Conservation (phyloP, 2,329 filamentous ascomycete genomes). For the Thermothelomyces thermophilus region DNA sequence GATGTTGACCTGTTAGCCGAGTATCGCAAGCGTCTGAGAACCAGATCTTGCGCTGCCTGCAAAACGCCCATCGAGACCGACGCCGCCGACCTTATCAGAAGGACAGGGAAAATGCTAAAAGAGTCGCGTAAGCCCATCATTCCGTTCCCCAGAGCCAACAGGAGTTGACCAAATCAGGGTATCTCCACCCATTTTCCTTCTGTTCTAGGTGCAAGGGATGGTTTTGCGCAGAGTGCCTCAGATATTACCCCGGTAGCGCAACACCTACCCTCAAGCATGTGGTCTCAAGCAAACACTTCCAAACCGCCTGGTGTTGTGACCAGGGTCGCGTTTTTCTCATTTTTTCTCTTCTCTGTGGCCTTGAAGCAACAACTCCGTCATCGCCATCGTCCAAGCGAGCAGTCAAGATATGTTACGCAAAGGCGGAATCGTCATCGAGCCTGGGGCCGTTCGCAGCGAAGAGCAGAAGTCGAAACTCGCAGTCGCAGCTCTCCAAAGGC, state of each 20-base stretch:
- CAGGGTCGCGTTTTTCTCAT: constrained; percentile 23
- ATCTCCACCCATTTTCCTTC: constrained; percentile 11
- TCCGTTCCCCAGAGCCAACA: not conserved
- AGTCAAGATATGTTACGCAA: not conserved
- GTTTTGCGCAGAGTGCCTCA: constrained; percentile 14
- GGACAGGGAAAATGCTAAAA: constrained; percentile 4
- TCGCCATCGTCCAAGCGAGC: not conserved
- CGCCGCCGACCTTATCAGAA: not conserved
- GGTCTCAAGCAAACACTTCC: constrained; percentile 5
- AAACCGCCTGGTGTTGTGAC: constrained; percentile 25
- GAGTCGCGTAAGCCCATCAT: not conserved
- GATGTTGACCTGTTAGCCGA: not conserved
- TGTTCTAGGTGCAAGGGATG: constrained; percentile 16
- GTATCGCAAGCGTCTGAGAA: not conserved
- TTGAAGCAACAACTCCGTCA: not conserved
- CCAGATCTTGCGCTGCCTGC: constrained; percentile 5
- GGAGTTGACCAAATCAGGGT: constrained; percentile 12
- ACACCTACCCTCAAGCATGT: not conserved
- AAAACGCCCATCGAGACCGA: not conserved
- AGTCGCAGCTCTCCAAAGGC: constrained; percentile 19
- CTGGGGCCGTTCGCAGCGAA: not conserved
- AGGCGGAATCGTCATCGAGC: not conserved
- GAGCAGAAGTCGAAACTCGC: not conserved
- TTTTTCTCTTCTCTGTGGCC: constrained; percentile 24
- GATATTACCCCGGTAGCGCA: not conserved